A percentile compares a stretch with the other conserved stretches of the same genome.
phyloP scores from a whole-genome alignment of 345 rosid genomes.

The Toxicodendron radicans region DNA sequence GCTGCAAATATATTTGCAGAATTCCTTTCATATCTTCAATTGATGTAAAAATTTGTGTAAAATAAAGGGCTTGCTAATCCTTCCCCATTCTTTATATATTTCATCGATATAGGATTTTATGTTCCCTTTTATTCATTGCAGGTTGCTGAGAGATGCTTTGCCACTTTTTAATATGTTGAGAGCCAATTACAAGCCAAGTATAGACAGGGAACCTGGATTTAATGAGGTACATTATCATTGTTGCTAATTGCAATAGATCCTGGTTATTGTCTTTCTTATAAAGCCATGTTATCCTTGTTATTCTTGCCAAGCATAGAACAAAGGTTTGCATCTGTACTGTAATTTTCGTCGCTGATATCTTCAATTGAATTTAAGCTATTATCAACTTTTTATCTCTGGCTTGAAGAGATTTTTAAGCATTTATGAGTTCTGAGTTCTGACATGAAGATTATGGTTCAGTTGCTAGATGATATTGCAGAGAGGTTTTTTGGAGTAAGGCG shows the following conservation, averaged over 20 bases:
- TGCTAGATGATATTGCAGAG: conserved; percentile 83
- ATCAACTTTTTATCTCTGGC: neutral
- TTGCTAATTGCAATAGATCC: neutral
- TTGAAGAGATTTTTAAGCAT: neutral
- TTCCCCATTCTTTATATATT: neutral
- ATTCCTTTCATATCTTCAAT: neutral
- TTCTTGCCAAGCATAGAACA: neutral
- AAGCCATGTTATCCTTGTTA: neutral
- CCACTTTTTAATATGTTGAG: conserved; percentile 91
- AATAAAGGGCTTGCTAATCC: no score
- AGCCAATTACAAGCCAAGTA: conserved; percentile 59
- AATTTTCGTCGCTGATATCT: neutral
- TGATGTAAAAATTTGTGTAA: no score
- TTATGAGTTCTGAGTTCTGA: conserved; percentile 15
- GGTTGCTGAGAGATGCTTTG: conserved; percentile 90
- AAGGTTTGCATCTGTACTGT: neutral
- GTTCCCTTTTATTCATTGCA: conserved; percentile 27
- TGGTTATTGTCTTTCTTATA: neutral
- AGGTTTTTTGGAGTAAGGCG: conserved; percentile 78
- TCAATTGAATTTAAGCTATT: neutral
- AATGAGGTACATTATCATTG: conserved; percentile 53
- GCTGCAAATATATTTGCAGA: neutral
- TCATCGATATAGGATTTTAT: neutral
- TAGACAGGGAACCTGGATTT: conserved; percentile 86
- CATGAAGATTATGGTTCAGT: conserved; percentile 42